Percentiles rank a stretch among this genome's conserved stretches.
phyloP scores from a whole-genome alignment of 2,329 filamentous ascomycete species.

The Aspergillus ruber region DNA sequence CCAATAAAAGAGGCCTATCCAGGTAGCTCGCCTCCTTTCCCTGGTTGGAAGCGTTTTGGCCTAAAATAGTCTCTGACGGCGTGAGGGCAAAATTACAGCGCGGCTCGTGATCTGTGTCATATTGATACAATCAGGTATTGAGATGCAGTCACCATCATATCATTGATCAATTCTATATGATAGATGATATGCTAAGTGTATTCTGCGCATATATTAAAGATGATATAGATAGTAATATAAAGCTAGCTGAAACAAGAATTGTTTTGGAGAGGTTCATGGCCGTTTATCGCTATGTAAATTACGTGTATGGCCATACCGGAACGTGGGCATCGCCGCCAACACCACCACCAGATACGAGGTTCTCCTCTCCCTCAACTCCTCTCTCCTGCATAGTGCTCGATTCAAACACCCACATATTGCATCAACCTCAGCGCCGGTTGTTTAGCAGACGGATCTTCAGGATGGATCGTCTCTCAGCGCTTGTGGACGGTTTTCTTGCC shows the following conservation, averaged over 20 bases:
- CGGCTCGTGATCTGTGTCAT: background rate
- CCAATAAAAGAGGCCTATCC: slow-evolving; percentile 7
- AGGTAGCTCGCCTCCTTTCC: slow-evolving; percentile 10
- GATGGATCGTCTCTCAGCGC: slow-evolving; percentile 9
- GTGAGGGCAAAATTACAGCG: background rate
- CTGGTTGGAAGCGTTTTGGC: slow-evolving; percentile 1
- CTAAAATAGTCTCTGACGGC: background rate
- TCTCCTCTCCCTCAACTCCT: background rate
- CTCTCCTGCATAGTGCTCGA: no score
- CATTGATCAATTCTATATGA: no score
- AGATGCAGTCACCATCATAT: no score
- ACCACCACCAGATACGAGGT: background rate
- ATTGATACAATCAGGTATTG: no score
- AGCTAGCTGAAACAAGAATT: no score
- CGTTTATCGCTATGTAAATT: background rate
- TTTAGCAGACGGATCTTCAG: slow-evolving; percentile 1
- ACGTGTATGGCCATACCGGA: background rate
- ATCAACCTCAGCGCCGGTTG: no score
- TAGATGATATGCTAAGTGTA: no score
- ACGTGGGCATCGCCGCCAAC: background rate
- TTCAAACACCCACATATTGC: no score
- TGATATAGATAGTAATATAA: background rate
- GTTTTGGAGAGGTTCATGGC: no score
- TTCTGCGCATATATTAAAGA: background rate
- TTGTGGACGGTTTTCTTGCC: slow-evolving; percentile 11